Base-by-base conservation (phyloP, 768 basidiomycete species). In the Amyloporia xantha region DNA sequence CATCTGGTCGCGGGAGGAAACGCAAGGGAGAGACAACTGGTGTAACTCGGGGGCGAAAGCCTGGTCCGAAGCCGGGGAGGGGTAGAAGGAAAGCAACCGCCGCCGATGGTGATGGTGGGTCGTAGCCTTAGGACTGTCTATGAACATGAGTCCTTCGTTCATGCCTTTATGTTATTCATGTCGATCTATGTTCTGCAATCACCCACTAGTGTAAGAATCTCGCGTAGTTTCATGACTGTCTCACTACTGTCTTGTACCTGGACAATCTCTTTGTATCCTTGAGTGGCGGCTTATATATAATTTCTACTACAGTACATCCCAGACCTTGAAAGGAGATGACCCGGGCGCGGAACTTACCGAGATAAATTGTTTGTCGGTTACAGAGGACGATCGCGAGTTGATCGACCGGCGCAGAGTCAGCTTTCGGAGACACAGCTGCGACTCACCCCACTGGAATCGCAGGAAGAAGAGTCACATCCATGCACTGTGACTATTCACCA, bases 11-110 rank as follows among this genome's bases (percentile, higher is more conserved):
- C 17, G 56, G 56, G 11, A 46, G 49, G 45, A 42, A 36, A 20
- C 48, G 48, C 4, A 46, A 35, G 17, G 48, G 48, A 4, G 41
- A 41, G 3, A 33, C 20, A 15, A 39, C 35, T 15, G 57, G 63
- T n/a, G 66, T 62, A 53, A 53, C 56, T 15, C 62, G 64, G 33
- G 68, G 70, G 25, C 68, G 59, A 44, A 75, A 65, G 55, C 45
- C 51, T 13, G 64, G 52, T 17, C 41, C 50, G 19, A 51, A 55
- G 35, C 53, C 55, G 20, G 57, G 58, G 17, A 48, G 57, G 39
- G 57, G 58, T 20, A 43, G 57, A 40, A 58, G 57, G 40, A 63
- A 58, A 45, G 52, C 57, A 11, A 51, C 52, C n/a, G 40, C 52
- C 13, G 59, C 52, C 26, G 52, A 47, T 5, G 57, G 45, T 30